These are phyloP conservation scores for Boletus semigastroideus DNA, from an alignment of 1,284 basidiomycete genomes.

Conservation along the genomic window DNA sequence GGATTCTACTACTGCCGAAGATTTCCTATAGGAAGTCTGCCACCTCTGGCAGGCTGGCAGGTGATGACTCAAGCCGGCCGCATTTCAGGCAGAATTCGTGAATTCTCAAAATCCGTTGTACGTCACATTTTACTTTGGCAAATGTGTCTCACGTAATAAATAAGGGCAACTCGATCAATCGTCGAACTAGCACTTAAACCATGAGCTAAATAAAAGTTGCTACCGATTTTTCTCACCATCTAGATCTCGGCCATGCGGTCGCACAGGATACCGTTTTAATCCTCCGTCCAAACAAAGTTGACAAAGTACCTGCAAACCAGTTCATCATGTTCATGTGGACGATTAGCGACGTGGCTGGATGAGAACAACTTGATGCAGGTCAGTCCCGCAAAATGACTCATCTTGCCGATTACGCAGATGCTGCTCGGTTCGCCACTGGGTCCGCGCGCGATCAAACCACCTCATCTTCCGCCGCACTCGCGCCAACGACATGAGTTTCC, in stretches of 20 bases:
- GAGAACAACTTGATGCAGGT: conserved; percentile 5
- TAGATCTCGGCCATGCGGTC: neutral
- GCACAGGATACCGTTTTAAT: neutral
- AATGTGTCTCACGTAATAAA: conserved; percentile 1
- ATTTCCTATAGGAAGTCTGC: neutral
- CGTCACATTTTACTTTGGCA: conserved; percentile 9
- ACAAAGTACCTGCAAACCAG: neutral
- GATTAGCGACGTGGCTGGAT: neutral
- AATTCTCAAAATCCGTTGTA: conserved; percentile 12
- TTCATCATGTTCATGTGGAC: conserved; percentile 1
- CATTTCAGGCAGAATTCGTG: neutral
- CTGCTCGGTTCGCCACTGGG: conserved; percentile 1
- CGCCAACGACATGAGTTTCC: conserved; percentile 1
- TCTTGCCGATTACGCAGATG: conserved; percentile 17
- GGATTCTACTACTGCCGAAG: conserved; percentile 1
- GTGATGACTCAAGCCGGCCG: neutral
- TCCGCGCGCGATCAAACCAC: neutral
- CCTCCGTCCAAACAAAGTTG: neutral
- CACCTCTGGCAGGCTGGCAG: no score
- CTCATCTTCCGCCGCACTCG: neutral
- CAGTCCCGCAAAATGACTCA: neutral
- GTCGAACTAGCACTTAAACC: no score
- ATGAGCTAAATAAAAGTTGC: neutral
- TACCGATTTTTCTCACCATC: neutral
- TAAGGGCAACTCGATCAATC: no score